phyloP scores from a whole-genome alignment of 1,284 basidiomycete genomes.

The Austroboletus olivaceoglutinosus region DNA sequence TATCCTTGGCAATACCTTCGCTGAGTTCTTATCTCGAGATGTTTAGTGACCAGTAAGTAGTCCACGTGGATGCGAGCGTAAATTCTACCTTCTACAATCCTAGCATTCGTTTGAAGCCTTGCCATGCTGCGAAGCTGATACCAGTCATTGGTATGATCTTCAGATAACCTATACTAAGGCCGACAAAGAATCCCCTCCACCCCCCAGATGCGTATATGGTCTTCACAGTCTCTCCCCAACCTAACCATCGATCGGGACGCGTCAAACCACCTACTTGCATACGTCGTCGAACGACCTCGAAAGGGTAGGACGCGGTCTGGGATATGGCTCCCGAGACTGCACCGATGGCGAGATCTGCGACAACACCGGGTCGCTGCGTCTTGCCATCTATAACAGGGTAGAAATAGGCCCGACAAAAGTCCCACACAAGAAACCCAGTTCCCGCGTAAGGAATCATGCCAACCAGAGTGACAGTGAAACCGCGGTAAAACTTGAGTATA shows the following conservation, averaged over 20 bases:
- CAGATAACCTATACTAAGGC: slow-evolving; percentile 89
- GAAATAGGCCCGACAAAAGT: slow-evolving; percentile 71
- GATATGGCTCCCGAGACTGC: slow-evolving; percentile 88
- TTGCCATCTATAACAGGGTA: slow-evolving; percentile 45
- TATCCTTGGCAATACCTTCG: background rate
- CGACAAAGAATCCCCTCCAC: slow-evolving; percentile 91
- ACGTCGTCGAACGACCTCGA: slow-evolving; percentile 89
- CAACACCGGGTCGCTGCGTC: slow-evolving; percentile 41
- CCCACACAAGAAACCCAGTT: slow-evolving; percentile 93
- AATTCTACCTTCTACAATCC: slow-evolving; percentile 38
- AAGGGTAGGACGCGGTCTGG: slow-evolving; percentile 94
- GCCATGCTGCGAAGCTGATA: slow-evolving; percentile 77
- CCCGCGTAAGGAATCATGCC: slow-evolving; percentile 98
- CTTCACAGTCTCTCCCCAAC: slow-evolving; percentile 75
- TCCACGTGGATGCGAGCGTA: slow-evolving; percentile 1
- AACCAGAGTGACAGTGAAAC: slow-evolving; percentile 86
- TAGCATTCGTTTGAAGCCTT: slow-evolving; percentile 63
- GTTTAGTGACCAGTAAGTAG: background rate
- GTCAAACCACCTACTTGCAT: slow-evolving; percentile 96
- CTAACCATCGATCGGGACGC: slow-evolving; percentile 73
- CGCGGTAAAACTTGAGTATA: slow-evolving; percentile 90
- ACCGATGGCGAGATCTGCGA: slow-evolving; percentile 75
- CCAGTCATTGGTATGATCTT: slow-evolving; percentile 98
- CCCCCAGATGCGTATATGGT: slow-evolving; percentile 71
- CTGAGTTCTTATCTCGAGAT: background rate